Base-by-base conservation (phyloP, 192 early-diverging fungal genomes). In the Backusella australiensis region DNA sequence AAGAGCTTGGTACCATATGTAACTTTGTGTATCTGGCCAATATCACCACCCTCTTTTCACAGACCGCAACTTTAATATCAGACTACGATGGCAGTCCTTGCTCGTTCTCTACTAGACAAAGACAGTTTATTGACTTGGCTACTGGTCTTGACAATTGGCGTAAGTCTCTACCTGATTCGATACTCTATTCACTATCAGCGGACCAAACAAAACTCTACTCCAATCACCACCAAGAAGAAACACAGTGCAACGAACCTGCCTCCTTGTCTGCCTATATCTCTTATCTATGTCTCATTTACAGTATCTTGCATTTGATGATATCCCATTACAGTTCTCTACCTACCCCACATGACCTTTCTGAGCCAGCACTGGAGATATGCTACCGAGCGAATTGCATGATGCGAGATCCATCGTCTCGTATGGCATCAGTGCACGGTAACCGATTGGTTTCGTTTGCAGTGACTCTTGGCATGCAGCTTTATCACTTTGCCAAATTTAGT, bases 281-380 rank as follows among this genome's bases (percentile, higher is more conserved):
- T 49, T 71, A 71, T 71, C 39, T 49, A 17, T 49, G 70, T 34
- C 42, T 71, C n/a, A 71, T 71, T 32, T 39, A 71, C 17, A 29
- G 26, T 19, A 44, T 71, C 11, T 21, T 49, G 5, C 39, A 71
- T 46, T 29, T 71, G 14, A 17, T 71, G 12, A 71, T 71, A 19
- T 32, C 70, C 19, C 23, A 63, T 29, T 63, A 63, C 12, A 63
- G 56, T 63, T 63, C 56, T 26, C 11, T 63, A 26, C 56, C 56
- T 63, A 63, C 23, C 26, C 21, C 42, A 71, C 41, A 44, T 41
- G n/a, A 46, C 32, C 26, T 44, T 23, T 23, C 41, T 44, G 41
- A 71, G 1, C 23, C 36, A 29, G 23, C 21, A 8, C 14, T 44
- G 15, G 29, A 29, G 26, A 63, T 49, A 7, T 71, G 26, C 41